phyloP scores from a whole-genome alignment of 2,329 filamentous ascomycete genomes.

The Nemania bipapillata region DNA sequence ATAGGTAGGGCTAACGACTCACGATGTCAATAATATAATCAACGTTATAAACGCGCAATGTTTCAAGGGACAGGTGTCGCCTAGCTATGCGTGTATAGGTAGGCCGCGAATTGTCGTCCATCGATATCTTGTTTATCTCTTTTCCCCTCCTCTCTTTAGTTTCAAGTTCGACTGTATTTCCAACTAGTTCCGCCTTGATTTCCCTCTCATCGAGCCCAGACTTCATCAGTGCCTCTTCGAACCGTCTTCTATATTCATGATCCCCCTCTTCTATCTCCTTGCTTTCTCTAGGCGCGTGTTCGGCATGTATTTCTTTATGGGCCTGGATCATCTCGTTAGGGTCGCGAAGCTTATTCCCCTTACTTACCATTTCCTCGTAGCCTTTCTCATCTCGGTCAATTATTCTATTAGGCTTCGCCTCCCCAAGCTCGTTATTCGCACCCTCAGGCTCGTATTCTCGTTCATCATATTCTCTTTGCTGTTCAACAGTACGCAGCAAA shows the following conservation, averaged over 20 bases:
- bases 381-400: too few species aligned
- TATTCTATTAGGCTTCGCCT: too few species aligned
- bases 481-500: too few species aligned
- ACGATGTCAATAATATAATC: not conserved
- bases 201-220: not conserved
- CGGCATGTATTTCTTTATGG: not conserved
- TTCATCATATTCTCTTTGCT: not conserved
- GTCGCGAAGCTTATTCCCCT: not conserved
- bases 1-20: slow-evolving; percentile 55
- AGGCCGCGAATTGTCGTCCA: not conserved
- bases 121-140: not conserved
- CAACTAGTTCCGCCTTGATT: too few species aligned
- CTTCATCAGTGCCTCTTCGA: not conserved
- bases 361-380: not conserved
- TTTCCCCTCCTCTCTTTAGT: not conserved
- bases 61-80: not conserved
- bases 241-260: not conserved
- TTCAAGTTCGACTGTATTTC: too few species aligned
- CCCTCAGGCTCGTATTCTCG: not conserved
- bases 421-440: not conserved
- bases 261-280: not conserved
- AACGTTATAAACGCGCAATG: slow-evolving; percentile 59
- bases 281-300: not conserved
- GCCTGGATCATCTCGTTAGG: not conserved
- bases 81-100: not conserved